Conservation (phyloP, 1,284 basidiomycete genomes). For the Naganishia sp. region DNA sequence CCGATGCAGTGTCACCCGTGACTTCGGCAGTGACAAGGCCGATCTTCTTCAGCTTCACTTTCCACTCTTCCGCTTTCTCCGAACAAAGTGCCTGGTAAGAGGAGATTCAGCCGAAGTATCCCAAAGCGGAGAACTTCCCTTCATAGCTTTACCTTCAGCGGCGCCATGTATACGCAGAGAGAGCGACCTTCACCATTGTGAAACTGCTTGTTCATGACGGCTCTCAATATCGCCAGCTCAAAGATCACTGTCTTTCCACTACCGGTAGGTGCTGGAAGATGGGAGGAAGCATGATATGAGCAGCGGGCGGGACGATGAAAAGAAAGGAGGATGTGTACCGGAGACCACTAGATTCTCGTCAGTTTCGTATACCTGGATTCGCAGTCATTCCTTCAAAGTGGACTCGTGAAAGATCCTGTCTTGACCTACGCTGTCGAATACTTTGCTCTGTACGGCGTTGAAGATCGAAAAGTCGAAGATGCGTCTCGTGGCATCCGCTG, state of each 20-base stretch:
- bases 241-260: conserved; percentile 93
- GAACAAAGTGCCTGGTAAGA: conserved; percentile 75
- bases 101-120: neutral
- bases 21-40: conserved; percentile 83
- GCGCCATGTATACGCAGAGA: conserved; percentile 77
- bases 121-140: no score
- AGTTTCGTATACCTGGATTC: conserved; percentile 63
- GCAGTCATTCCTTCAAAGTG: conserved; percentile 1
- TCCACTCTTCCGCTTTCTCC: conserved; percentile 84
- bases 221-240: conserved; percentile 80
- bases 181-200: conserved; percentile 14
- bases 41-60: conserved; percentile 69
- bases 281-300: neutral
- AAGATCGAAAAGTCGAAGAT: conserved; percentile 86
- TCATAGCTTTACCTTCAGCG: conserved; percentile 72
- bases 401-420: neutral
- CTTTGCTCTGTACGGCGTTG: conserved; percentile 83
- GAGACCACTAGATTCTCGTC: conserved; percentile 80
- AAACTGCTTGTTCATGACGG: conserved; percentile 57
- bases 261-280: conserved; percentile 74
- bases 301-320: conserved; percentile 14
- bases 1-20: conserved; percentile 81
- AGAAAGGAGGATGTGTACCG: conserved; percentile 56
- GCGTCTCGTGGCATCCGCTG: conserved; percentile 76
- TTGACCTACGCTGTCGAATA: conserved; percentile 68